phyloP scores from a whole-genome alignment of 345 rosid genomes.

The Lepidium sativum region DNA sequence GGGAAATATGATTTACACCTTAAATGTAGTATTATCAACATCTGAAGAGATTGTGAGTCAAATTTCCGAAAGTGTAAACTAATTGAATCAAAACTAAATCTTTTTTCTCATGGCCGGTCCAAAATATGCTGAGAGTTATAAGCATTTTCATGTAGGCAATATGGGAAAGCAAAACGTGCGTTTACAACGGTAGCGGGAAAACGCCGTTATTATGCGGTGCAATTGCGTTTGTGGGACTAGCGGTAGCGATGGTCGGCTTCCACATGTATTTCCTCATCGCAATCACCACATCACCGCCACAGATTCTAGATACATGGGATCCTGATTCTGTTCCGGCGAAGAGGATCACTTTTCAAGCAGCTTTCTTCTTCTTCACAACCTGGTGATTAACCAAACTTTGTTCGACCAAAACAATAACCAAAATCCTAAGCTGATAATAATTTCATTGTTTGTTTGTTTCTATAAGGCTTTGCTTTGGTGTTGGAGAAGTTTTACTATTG shows the following conservation, averaged over 20 bases:
- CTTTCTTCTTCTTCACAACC: slow-evolving; percentile 64
- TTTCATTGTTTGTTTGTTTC: not conserved
- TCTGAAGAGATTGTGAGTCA: too few relatives aligned
- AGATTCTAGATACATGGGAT: slow-evolving; percentile 42
- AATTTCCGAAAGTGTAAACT: too few relatives aligned
- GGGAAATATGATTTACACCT: too few relatives aligned
- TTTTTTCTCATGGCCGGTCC: not conserved
- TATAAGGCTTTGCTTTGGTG: slow-evolving; percentile 65
- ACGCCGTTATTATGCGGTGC: slow-evolving; percentile 57
- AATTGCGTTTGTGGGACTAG: slow-evolving; percentile 53
- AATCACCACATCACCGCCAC: slow-evolving; percentile 50
- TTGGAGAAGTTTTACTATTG: slow-evolving; percentile 62
- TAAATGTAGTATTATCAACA: too few relatives aligned
- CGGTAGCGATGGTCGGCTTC: slow-evolving; percentile 57
- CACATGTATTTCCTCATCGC: slow-evolving; percentile 63
- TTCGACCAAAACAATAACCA: too few relatives aligned
- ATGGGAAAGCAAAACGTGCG: slow-evolving; percentile 46
- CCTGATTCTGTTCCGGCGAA: slow-evolving; percentile 32
- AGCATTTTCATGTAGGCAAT: slow-evolving; percentile 36
- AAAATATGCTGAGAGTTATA: not conserved
- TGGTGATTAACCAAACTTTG: slow-evolving; percentile 26
- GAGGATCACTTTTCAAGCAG: slow-evolving; percentile 57
- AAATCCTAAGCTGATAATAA: not conserved
- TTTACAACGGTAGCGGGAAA: slow-evolving; percentile 65
- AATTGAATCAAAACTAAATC: not conserved